Conservation (phyloP, 2,329 filamentous ascomycete genomes). For the Epichloe typhina region DNA sequence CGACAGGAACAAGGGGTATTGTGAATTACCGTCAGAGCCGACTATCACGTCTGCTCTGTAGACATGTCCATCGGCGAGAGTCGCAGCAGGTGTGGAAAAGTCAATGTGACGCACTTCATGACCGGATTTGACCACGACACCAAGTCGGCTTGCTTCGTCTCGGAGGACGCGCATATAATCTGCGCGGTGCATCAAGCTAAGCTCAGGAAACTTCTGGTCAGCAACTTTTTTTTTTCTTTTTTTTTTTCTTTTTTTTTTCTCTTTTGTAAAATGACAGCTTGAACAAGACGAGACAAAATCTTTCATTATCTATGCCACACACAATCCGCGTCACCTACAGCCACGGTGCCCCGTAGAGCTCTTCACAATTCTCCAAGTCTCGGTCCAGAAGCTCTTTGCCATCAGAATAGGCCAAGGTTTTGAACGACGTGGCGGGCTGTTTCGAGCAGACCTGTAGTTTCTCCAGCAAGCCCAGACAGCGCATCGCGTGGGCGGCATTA, state of each 20-base stretch:
- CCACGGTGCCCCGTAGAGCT: conserved; percentile 10
- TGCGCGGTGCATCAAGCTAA: conserved; percentile 8
- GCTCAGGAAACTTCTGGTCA: neutral
- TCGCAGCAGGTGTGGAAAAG: conserved; percentile 4
- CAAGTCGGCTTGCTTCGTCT: conserved; percentile 5
- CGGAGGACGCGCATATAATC: conserved; percentile 8
- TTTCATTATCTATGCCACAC: too few relatives aligned
- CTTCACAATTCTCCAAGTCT: conserved; percentile 4
- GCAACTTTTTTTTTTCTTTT: neutral
- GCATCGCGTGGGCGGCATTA: conserved; percentile 9
- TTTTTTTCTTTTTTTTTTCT: too few relatives aligned
- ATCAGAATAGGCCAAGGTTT: neutral
- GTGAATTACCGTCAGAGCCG: conserved; percentile 6
- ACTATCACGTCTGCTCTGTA: conserved; percentile 7
- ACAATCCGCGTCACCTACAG: conserved; percentile 5
- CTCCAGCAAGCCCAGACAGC: conserved; percentile 9
- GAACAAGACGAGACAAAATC: too few relatives aligned
- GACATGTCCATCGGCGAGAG: conserved; percentile 2
- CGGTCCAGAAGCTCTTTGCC: conserved; percentile 4
- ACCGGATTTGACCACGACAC: conserved; percentile 4
- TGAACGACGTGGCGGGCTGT: neutral
- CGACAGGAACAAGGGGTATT: too few relatives aligned
- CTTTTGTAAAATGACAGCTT: too few relatives aligned
- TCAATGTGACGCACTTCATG: conserved; percentile 6
- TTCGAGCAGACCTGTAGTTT: conserved; percentile 1